Percentiles rank a stretch among this genome's conserved stretches.
Evolutionary conservation across 2,329 filamentous ascomycete species (phyloP).

Genomic region (Metarhizium sp.): DNA sequence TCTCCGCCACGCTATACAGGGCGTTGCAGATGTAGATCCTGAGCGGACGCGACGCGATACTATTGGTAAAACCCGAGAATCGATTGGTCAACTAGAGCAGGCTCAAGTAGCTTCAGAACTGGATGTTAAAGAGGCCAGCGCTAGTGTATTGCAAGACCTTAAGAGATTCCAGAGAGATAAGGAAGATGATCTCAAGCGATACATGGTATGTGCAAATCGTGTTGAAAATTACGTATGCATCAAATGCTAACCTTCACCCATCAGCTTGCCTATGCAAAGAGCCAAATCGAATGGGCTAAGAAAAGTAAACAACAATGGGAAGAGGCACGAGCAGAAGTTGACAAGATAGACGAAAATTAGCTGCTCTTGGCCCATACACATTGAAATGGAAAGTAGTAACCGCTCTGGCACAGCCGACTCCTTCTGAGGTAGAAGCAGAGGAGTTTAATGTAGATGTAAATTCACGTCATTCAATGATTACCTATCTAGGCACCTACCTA

Average conservation of each 20-base stretch:
- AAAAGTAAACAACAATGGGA: slow-evolving; percentile 88
- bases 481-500: too few species aligned
- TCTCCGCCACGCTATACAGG: slow-evolving; percentile 90
- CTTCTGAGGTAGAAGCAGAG: background rate
- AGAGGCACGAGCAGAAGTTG: slow-evolving; percentile 76
- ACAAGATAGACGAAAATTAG: slow-evolving; percentile 67
- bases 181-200: slow-evolving; percentile 83
- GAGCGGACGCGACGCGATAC: slow-evolving; percentile 86
- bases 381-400: background rate
- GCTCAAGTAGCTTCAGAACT: slow-evolving; percentile 79
- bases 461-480: background rate
- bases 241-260: slow-evolving; percentile 12
- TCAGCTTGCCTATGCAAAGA: slow-evolving; percentile 87
- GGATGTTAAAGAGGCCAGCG: slow-evolving; percentile 88
- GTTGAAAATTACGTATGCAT: background rate
- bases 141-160: slow-evolving; percentile 79
- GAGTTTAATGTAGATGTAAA: background rate
- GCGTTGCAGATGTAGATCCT: slow-evolving; percentile 91
- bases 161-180: slow-evolving; percentile 92
- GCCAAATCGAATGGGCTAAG: slow-evolving; percentile 89
- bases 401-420: background rate
- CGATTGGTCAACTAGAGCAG: slow-evolving; percentile 77
- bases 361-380: background rate
- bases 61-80: slow-evolving; percentile 92
- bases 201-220: slow-evolving; percentile 65